Evolutionary conservation across 2,329 filamentous ascomycete genomes (phyloP), one percentile per base, ranked within the genome.

Genomic region (Plectosphaerella plurivora): DNA sequence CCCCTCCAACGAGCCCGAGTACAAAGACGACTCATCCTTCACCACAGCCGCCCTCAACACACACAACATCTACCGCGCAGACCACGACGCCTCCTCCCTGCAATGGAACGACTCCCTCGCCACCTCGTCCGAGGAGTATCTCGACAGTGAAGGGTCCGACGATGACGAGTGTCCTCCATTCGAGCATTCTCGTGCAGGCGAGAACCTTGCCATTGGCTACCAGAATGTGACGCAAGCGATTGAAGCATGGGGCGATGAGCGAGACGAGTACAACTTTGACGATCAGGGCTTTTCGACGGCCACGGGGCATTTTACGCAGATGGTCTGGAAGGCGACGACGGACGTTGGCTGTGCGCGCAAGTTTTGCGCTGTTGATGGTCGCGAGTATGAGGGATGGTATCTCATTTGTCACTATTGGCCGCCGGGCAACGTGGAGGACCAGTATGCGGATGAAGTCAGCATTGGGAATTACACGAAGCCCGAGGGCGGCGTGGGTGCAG

Each of bases 151-250:
- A 52, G 59, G 63, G 54, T 57, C 57, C 35, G 55, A 50, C 47
- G 15, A 20, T 11, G 51, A 44, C 33, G 45, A 46, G 33, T 51
- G 50, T 45, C 81, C 79, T 66, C 61, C 63, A 3, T 82, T 84
- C 57, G 63, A 68, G 49, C 83, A 87, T 68, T 81, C 73, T 56
- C 37, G 33, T 15, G 4, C 16, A 16, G 88, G 88, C 61, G 88
- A 92, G 70, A 92, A 91, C 67, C 76, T 92, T 4, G 87, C 87
- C 8, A 74, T 83, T 5, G 87, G 87, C 4, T 90, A 83, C 63
- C 56, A 72, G 0, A 83, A 86, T 61, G 79, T 77, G 1, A 77
- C 77, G 0, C 71, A 75, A 4, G 76, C 79, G 48, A 73, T 91
- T n/a, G 77, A 81, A 45, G 79, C 77, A 2, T 91, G 88, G 87